Conservation (phyloP, 2,329 filamentous ascomycete genomes). For the Aspergillus candidus region DNA sequence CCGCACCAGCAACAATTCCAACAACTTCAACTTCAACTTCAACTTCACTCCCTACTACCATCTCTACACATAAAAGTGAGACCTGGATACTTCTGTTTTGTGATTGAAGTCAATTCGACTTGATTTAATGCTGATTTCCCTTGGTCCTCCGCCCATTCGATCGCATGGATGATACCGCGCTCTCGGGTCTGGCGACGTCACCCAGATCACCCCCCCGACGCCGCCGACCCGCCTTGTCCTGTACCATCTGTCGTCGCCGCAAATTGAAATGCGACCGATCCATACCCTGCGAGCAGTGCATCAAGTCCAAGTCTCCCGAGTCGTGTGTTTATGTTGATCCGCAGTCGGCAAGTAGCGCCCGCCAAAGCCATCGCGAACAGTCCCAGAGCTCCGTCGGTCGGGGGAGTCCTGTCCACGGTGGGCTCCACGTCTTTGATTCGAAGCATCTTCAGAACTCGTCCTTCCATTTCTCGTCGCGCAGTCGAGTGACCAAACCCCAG, state of each 20-base stretch:
- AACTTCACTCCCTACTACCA: no score
- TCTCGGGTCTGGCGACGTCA: neutral
- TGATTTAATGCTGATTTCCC: no score
- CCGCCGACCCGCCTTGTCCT: constrained; percentile 63
- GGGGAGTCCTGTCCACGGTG: constrained; percentile 14
- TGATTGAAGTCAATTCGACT: no score
- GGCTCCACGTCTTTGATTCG: constrained; percentile 31
- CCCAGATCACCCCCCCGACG: constrained; percentile 31
- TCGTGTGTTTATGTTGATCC: constrained; percentile 48
- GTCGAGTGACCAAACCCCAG: constrained; percentile 20
- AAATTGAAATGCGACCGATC: constrained; percentile 74
- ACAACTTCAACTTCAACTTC: no score
- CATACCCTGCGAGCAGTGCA: constrained; percentile 61
- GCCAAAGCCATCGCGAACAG: neutral
- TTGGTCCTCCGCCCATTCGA: neutral
- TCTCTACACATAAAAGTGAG: no score
- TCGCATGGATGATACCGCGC: neutral
- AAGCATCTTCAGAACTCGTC: constrained; percentile 15
- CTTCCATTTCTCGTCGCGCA: constrained; percentile 3
- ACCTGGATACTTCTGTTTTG: no score
- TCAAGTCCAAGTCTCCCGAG: constrained; percentile 46
- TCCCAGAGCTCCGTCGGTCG: constrained; percentile 6
- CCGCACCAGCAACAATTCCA: no score
- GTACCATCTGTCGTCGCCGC: constrained; percentile 64
- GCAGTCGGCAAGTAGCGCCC: constrained; percentile 1